These are phyloP conservation scores for Gloeopeniophorella convolvens DNA, from an alignment of 768 basidiomycete species.

Conservation along the genomic window DNA sequence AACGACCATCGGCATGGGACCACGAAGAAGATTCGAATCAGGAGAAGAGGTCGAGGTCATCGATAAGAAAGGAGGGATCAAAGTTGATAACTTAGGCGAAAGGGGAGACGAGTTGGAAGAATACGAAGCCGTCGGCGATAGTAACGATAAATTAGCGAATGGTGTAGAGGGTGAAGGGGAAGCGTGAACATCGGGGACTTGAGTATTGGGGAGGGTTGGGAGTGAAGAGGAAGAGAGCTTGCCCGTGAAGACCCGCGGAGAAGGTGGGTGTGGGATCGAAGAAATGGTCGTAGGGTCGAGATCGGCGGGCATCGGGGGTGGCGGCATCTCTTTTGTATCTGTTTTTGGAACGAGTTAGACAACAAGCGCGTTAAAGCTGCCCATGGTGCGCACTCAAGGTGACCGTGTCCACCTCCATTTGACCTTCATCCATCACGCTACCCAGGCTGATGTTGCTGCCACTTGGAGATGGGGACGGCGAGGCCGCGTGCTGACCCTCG, in stretches of 20 bases:
- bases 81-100: constrained; percentile 23
- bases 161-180: constrained; percentile 28
- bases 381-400: constrained; percentile 17
- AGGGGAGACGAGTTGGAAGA: constrained; percentile 18
- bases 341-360: background rate
- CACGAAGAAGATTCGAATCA: background rate
- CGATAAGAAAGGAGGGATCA: constrained; percentile 10
- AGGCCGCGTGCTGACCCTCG: constrained; percentile 13
- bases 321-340: constrained; percentile 43
- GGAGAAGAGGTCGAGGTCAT: background rate
- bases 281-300: constrained; percentile 36
- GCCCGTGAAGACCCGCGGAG: constrained; percentile 14
- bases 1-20: constrained; percentile 12
- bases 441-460: constrained; percentile 20
- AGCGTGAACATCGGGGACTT: constrained; percentile 1
- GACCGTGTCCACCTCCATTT: constrained; percentile 23
- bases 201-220: background rate
- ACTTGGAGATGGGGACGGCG: constrained; percentile 17
- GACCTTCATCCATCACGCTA: constrained; percentile 16
- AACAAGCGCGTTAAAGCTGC: background rate
- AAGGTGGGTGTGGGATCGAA: constrained; percentile 18
- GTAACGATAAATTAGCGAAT: constrained; percentile 48
- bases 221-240: constrained; percentile 6
- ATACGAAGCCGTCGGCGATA: constrained; percentile 28
- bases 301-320: constrained; percentile 43